Evolutionary conservation across 345 rosid genomes (phyloP), one percentile per base, ranked within the genome.

Genomic region (Anastatica hierochuntica): DNA sequence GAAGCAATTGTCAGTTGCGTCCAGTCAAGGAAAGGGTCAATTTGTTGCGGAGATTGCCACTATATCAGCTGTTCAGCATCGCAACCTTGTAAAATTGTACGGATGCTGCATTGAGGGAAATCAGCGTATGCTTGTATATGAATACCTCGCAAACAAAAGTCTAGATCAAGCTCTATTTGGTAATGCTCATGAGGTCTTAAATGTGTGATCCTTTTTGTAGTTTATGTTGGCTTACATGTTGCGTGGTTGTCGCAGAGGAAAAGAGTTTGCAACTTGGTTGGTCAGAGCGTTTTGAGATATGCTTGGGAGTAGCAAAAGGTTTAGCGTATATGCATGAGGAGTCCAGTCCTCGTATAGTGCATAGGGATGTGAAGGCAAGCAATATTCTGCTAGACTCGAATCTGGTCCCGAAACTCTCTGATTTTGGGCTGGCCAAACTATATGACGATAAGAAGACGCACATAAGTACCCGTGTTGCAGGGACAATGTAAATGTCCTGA

Each of bases 11-110:
- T 80, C 95, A 5, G 69, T 75, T 30, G 71, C 56, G 61, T 85
- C 95, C 3, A 69, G 60, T 51, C 90, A 85, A 63, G 95, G 95
- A 17, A 85, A 78, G 66, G 74, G 61, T 35, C 85, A 82, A 42
- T 85, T 85, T 62, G 51, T 82, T 11, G 65, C 89, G 16, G 88
- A 82, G 79, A 85, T 85, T 60, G 87, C 79, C 15, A 80, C 87
- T 2, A 82, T 82, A 68, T 85, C 85, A 35, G 80, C 82, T 20
- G 82, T 77, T 53, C 85, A 80, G 51, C 82, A 80, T 61, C 77
- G 82, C 14, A 85, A 82, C 64, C 87, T 85, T 29, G 88, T 85
- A 40, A 82, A 82, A 70, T 45, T 82, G 46, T 64, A 78, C 18
- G 85, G 90, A 15, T 82, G 83, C 71, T 80, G 90, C 69, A 77